Evolutionary conservation across 2,329 filamentous ascomycete species (phyloP), one percentile per base, ranked within the genome.

Genomic region (Penicillium sp.): DNA sequence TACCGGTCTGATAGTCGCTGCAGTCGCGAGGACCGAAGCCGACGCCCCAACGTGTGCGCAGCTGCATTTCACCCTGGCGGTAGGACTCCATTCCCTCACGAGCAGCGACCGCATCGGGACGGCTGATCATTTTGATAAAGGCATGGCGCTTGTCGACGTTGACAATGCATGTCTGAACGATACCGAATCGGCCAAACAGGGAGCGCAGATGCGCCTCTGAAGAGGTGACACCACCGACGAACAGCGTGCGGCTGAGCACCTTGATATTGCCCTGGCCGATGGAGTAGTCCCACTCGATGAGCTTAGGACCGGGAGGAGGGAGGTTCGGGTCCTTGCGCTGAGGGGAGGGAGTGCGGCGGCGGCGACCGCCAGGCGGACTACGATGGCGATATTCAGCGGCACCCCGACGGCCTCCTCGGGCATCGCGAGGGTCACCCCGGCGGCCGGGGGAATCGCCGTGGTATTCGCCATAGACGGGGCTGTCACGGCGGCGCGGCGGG

Each of bases 61-160:
- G 86, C 65, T 91, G 86, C 68, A 90, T 85, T 53, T 91, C 89
- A 5, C 88, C 83, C 60, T 88, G 85, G 64, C 90, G 87, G 62
- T 87, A 86, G 54, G 87, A 88, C 75, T 97, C 93, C 88, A 98
- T 96, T 54, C 88, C 91, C 39, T 90, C 86, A 74, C 96, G 96
- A 53, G 95, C 95, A 63, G 76, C 81, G 60, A 96, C 84, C 14
- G 95, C 94, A 76, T 96, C 92, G 63, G 87, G 84, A 39, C 96
- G 91, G 64, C 87, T 95, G 67, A 95, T 86, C 95, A 99, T 99
- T 80, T 99, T 99, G 71, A 99, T 94, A 75, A 99, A 99, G 5
- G 95, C 95, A 76, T 99, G 95, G 17, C 95, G 90, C 80, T 98
- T 99, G 72, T 99, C 95, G 71, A 92, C 90, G 79, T 99, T 98